A percentile compares a stretch with the other conserved stretches of the same genome.
Evolutionary conservation across 1,284 basidiomycete genomes (phyloP).

Genomic region (Fomes fomentarius): DNA sequence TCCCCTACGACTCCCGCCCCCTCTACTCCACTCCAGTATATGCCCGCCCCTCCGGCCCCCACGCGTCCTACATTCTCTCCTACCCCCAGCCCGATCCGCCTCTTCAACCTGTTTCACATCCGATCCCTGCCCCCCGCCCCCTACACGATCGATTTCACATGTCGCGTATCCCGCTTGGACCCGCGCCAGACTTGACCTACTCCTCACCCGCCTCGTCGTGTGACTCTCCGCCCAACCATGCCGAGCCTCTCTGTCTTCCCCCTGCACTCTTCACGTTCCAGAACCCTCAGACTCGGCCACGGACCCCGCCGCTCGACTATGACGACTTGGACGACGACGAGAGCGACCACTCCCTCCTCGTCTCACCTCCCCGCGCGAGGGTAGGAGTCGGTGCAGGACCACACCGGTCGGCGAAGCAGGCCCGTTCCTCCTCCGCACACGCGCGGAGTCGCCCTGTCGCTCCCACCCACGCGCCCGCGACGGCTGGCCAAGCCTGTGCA

Average conservation of each 20-base stretch:
- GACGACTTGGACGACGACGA: not conserved
- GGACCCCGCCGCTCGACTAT: not conserved
- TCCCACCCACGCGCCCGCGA: constrained; percentile 9
- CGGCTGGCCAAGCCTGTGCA: no score
- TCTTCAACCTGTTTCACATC: constrained; percentile 15
- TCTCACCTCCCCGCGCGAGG: no score
- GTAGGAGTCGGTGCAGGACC: constrained; percentile 3
- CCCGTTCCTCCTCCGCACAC: constrained; percentile 6
- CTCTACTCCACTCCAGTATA: constrained; percentile 27
- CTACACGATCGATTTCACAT: constrained; percentile 17
- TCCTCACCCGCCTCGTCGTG: constrained; percentile 22
- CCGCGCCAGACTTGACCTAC: constrained; percentile 16
- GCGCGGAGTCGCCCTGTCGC: constrained; percentile 6
- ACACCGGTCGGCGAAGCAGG: constrained; percentile 6
- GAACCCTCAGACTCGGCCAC: constrained; percentile 18
- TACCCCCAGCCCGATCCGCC: constrained; percentile 37
- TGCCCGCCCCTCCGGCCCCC: constrained; percentile 17
- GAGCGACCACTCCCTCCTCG: no score
- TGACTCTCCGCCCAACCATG: constrained; percentile 20
- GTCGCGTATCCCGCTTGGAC: constrained; percentile 13
- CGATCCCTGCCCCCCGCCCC: constrained; percentile 12
- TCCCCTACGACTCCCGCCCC: constrained; percentile 33
- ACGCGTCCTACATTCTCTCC: constrained; percentile 33
- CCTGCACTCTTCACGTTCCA: constrained; percentile 32
- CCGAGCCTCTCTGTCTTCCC: constrained; percentile 30